A percentile compares a stretch with the other conserved stretches of the same genome.
phyloP scores from a whole-genome alignment of 2,329 filamentous ascomycete genomes.

The Phialocephala sp. region DNA sequence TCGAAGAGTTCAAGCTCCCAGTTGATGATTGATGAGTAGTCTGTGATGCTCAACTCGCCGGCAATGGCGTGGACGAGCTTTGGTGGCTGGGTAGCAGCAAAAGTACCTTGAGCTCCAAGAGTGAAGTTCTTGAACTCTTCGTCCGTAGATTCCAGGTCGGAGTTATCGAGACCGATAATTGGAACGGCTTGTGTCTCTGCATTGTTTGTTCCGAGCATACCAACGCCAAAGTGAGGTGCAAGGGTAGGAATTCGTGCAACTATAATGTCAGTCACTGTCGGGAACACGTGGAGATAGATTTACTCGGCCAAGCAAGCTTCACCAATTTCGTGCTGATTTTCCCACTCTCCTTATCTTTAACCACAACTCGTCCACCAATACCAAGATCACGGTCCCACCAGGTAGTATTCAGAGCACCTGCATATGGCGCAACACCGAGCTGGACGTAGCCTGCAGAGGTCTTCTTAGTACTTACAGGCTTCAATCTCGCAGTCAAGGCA shows the following conservation, averaged over 20 bases:
- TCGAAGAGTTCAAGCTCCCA: slow-evolving; percentile 98
- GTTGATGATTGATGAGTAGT: slow-evolving; percentile 80
- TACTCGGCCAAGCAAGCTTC: slow-evolving; percentile 88
- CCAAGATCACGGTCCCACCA: slow-evolving; percentile 98
- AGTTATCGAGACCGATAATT: slow-evolving; percentile 86
- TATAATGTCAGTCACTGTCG: slow-evolving; percentile 33
- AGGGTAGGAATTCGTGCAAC: slow-evolving; percentile 89
- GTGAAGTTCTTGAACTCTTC: slow-evolving; percentile 41
- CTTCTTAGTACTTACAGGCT: slow-evolving; percentile 87
- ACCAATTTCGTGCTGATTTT: slow-evolving; percentile 85
- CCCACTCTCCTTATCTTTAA: slow-evolving; percentile 72
- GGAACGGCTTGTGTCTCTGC: slow-evolving; percentile 93
- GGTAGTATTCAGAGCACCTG: slow-evolving; percentile 82
- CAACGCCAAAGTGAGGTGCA: slow-evolving; percentile 90
- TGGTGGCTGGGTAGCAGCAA: slow-evolving; percentile 82
- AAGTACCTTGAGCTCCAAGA: slow-evolving; percentile 53
- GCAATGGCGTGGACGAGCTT: slow-evolving; percentile 84
- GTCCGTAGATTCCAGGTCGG: slow-evolving; percentile 53
- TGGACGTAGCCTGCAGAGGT: slow-evolving; percentile 85
- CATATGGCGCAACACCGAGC: slow-evolving; percentile 91
- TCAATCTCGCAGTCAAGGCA: slow-evolving; percentile 86
- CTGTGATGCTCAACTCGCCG: slow-evolving; percentile 73
- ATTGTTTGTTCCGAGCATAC: slow-evolving; percentile 72
- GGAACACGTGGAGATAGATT: slow-evolving; percentile 30
- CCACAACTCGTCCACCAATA: slow-evolving; percentile 86